phyloP scores from a whole-genome alignment of 441 rosid genomes.

The Corymbia calophylla region DNA sequence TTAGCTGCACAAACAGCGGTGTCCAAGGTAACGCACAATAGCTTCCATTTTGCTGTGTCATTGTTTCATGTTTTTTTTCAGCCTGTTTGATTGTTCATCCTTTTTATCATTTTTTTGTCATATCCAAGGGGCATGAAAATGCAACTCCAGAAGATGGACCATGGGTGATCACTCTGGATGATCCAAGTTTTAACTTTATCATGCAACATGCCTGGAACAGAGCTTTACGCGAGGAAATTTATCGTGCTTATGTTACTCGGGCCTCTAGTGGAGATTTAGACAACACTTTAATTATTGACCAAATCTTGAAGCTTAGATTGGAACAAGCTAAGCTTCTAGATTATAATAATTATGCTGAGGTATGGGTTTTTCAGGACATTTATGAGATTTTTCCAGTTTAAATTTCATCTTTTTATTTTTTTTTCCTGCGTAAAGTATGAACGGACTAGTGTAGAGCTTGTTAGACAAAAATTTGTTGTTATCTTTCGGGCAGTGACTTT shows the following conservation, averaged over 20 bases:
- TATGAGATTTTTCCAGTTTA: neutral
- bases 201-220: constrained; percentile 77
- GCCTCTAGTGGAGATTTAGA: constrained; percentile 77
- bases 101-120: neutral
- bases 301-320: constrained; percentile 63
- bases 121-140: constrained; percentile 63
- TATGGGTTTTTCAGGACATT: constrained; percentile 8
- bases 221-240: constrained; percentile 71
- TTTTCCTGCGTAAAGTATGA: neutral
- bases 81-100: neutral
- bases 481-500: neutral
- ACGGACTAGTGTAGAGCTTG: neutral
- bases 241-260: constrained; percentile 51
- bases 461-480: neutral
- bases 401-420: neutral
- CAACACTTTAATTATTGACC: constrained; percentile 58
- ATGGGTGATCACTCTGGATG: constrained; percentile 81
- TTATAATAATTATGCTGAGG: constrained; percentile 88
- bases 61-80: neutral
- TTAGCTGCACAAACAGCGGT: constrained; percentile 82
- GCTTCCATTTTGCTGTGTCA: neutral
- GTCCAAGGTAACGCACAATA: constrained; percentile 48
- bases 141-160: constrained; percentile 88
- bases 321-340: constrained; percentile 73
- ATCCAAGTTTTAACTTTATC: constrained; percentile 68